Evolutionary conservation across 805 yeast genomes (phyloP), one percentile per base, ranked within the genome.

Genomic region (Zygosaccharomyces kombuchaensis): DNA sequence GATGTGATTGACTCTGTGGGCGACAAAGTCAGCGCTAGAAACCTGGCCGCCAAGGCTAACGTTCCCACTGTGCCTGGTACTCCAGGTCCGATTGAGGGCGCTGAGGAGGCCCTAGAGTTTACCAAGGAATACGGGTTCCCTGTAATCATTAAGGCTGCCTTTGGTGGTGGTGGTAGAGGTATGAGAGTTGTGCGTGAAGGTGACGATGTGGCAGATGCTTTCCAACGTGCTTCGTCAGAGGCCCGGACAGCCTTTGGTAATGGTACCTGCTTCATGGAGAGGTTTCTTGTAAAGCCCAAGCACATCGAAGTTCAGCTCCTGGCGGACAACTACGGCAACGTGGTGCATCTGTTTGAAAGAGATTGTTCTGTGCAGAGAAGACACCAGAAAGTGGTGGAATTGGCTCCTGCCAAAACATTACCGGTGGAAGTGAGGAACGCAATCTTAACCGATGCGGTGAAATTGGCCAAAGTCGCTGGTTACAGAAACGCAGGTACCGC

Each of bases 131-230:
- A 91, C 68, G 99, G 99, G 26, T 90, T 68, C 71, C 99, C 99
- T 7, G 98, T 93, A 40, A 91, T 91, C 70, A 89, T 91, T 71
- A 91, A 91, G 72, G 99, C 99, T 38, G 99, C 99, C 31, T 93
- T 86, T 63, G 99, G 99, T 67, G 99, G 99, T 72, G 99, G 99
- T 76, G 99, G 99, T 65, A 82, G 98, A 72, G 99, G 99, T 78
- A 93, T 91, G 98, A 83, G 99, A 73, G 99, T 91, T 42, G 99
- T 91, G 36, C 77, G 95, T 62, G 96, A 91, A 69, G 97, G 96
- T 59, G 99, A 93, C 58, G 87, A 83, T 67, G 80, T 91, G 48
- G 83, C 66, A 37, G 97, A 91, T 66, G 97, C 98, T 30, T 91
- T 93, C 73, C 71, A 76, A 60, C 84, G 99, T 71, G 98, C 98